phyloP scores from a whole-genome alignment of 2,329 filamentous ascomycete species.

The Ascochyta clinopodiicola region DNA sequence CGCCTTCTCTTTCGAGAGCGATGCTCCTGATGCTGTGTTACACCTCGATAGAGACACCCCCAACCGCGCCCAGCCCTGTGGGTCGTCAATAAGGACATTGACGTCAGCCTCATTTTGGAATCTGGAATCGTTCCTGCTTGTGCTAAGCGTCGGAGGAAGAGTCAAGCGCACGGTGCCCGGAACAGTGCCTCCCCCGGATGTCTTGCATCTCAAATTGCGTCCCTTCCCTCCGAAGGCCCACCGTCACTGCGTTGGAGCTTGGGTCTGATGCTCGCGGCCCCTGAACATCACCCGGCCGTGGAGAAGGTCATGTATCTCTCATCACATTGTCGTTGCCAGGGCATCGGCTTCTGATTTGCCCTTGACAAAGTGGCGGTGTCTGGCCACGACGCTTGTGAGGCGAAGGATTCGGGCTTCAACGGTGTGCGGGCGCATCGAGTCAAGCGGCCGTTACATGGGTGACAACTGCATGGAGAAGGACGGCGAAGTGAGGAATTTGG shows the following conservation, averaged over 20 bases:
- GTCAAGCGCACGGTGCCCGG: slow-evolving; percentile 3
- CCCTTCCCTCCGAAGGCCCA: slow-evolving; percentile 12
- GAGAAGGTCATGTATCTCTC: slow-evolving; percentile 1
- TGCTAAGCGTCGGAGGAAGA: slow-evolving; percentile 11
- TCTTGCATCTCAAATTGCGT: slow-evolving; percentile 25
- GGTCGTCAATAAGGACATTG: slow-evolving; percentile 8
- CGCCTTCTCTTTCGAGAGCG: slow-evolving; percentile 17
- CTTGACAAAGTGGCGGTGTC: slow-evolving; percentile 8
- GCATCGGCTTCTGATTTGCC: slow-evolving; percentile 1
- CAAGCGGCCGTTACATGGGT: slow-evolving; percentile 14
- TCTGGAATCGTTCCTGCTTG: slow-evolving; percentile 13
- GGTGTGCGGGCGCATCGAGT: slow-evolving; percentile 26
- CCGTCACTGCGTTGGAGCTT: slow-evolving; percentile 2
- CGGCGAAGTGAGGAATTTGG: slow-evolving; percentile 6
- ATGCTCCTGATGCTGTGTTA: slow-evolving; percentile 13
- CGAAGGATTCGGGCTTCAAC: slow-evolving; percentile 30
- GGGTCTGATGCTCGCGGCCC: slow-evolving; percentile 8
- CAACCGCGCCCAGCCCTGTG: slow-evolving; percentile 13
- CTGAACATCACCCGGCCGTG: slow-evolving; percentile 9
- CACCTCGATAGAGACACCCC: slow-evolving; percentile 11
- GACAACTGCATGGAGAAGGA: not conserved
- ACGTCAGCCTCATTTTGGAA: slow-evolving; percentile 19
- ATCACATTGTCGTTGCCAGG: not conserved
- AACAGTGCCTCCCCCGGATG: slow-evolving; percentile 22
- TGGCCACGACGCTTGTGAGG: slow-evolving; percentile 12